Evolutionary conservation across 2,329 filamentous ascomycete genomes (phyloP), one percentile per base, ranked within the genome.

Genomic region (Claviceps citrina): DNA sequence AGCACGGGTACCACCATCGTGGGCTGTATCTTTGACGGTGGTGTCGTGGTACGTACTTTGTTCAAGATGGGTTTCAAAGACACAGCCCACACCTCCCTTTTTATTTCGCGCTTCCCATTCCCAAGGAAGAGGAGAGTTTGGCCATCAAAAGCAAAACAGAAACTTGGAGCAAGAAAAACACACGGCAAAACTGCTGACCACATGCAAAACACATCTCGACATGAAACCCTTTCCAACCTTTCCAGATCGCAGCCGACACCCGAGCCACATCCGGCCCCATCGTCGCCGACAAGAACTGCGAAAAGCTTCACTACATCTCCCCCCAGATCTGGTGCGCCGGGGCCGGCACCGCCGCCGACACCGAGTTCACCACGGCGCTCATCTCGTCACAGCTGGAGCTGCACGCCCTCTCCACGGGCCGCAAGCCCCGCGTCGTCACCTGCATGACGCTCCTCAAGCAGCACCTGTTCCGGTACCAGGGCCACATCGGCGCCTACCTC

Each of bases 391-490:
- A 96, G 68, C 81, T 98, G 60, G 91, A 98, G 70, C 79, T 98
- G 45, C 91, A 98, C 70, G 76, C 89, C 41, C 81, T 98, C 54
- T 95, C 86, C 42, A 96, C 91, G 24, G 89, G 89, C 62, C 89
- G 91, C 61, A 86, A 91, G 64, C 89, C 91, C 44, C 86, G 91
- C 59, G 93, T 98, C 52, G 87, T 95, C 51, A 98, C 91, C 47
- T 93, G 87, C 72, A 98, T 98, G 91, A 98, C 91, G 38, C 81
- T 98, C 71, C 80, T 98, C 49, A 98, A 98, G 73, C 91, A 98
- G 68, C 91, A 98, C 63, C 83, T 98, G 47, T 98, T 98, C 81
- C 80, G 84, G 54, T 84, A 98, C 71, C 91, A 98, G 63, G 91
- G 91, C 51, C 76, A 98, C 68, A 94, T 98, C 52, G 91, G 93